Evolutionary conservation across 2,329 filamentous ascomycete species (phyloP).

Genomic region (Chaetomiaceae sp.): DNA sequence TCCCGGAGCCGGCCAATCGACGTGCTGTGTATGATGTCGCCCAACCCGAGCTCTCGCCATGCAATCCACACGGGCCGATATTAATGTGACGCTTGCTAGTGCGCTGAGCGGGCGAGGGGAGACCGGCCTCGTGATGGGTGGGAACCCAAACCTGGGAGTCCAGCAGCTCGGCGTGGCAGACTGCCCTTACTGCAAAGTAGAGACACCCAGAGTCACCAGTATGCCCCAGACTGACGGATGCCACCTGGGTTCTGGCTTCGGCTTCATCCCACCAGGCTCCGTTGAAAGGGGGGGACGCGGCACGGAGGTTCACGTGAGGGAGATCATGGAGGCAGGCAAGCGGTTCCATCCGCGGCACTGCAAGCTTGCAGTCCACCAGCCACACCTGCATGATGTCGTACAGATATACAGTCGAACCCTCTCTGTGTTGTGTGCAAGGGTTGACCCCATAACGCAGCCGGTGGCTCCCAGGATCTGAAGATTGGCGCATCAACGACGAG

Average conservation of each 20-base stretch:
- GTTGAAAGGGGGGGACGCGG: not conserved
- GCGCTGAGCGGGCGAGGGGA: conserved; percentile 8
- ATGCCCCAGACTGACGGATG: too few species aligned
- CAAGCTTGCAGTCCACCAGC: conserved; percentile 1
- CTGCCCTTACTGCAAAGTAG: conserved; percentile 8
- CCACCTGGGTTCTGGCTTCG: too few species aligned
- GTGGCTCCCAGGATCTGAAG: not conserved
- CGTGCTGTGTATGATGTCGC: conserved; percentile 2
- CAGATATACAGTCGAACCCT: conserved; percentile 6
- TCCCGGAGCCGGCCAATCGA: conserved; percentile 9
- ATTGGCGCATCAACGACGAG: not conserved
- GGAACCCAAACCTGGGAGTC: not conserved
- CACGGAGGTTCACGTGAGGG: not conserved
- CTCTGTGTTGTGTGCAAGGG: too few species aligned
- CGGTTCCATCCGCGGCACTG: conserved; percentile 5
- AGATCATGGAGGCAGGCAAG: conserved; percentile 3
- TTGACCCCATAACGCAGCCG: conserved; percentile 14
- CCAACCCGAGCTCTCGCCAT: conserved; percentile 13
- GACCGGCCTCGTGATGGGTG: conserved; percentile 7
- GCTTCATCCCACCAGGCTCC: not conserved
- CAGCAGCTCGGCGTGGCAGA: conserved; percentile 7
- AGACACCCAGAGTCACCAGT: not conserved
- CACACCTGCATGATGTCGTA: conserved; percentile 18
- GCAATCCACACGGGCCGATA: conserved; percentile 24
- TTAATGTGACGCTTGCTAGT: conserved; percentile 20